phyloP scores from a whole-genome alignment of 2,329 filamentous ascomycete species.

The Magnaporthiopsis incrustans region DNA sequence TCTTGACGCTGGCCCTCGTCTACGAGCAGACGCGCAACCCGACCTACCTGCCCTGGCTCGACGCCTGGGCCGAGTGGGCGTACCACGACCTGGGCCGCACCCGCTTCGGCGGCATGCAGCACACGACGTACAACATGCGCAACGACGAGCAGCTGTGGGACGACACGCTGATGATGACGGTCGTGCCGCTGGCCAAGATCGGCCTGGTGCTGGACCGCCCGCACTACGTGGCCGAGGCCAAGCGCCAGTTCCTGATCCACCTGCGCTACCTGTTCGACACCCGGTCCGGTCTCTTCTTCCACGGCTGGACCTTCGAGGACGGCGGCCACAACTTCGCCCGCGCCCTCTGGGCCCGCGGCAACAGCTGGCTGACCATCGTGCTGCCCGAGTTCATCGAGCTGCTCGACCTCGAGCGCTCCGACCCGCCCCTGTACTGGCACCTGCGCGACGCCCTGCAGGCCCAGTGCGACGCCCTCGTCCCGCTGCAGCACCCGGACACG shows the following conservation, averaged over 20 bases:
- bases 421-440: constrained; percentile 54
- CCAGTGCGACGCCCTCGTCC: constrained; percentile 57
- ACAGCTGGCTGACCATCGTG: constrained; percentile 74
- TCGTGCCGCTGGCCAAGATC: constrained; percentile 72
- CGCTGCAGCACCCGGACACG: constrained; percentile 45
- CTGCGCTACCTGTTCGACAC: constrained; percentile 72
- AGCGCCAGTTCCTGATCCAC: constrained; percentile 68
- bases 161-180: constrained; percentile 84
- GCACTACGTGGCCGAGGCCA: constrained; percentile 69
- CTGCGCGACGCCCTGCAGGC: constrained; percentile 57
- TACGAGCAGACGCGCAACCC: constrained; percentile 66
- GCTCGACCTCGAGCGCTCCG: constrained; percentile 47
- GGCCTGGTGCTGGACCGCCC: constrained; percentile 61
- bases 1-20: constrained; percentile 67
- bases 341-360: constrained; percentile 52
- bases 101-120: constrained; percentile 64
- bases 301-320: constrained; percentile 71
- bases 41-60: constrained; percentile 68
- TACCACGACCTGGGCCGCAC: constrained; percentile 69
- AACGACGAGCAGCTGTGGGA: constrained; percentile 77
- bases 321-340: constrained; percentile 55
- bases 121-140: constrained; percentile 62
- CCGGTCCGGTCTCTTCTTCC: constrained; percentile 66
- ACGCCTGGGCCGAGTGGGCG: constrained; percentile 76
- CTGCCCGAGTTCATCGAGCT: constrained; percentile 75